Evolutionary conservation across 23 red algal species (phyloP), one percentile per base, ranked within the genome.

Genomic region (Rhodosorus marinus): DNA sequence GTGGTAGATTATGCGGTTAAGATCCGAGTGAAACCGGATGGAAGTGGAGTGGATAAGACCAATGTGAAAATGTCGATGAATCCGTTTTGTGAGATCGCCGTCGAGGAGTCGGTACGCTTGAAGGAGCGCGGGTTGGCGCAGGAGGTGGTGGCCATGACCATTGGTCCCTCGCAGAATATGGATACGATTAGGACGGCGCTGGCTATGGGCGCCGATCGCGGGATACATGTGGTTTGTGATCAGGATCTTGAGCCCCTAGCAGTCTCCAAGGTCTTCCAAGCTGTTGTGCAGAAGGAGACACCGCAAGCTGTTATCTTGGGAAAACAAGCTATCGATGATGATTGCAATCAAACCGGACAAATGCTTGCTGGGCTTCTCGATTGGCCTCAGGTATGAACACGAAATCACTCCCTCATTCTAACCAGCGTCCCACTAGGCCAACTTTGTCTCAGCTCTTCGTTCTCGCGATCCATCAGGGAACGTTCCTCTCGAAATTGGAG

Each of bases 301-400:
- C 58, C 59, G 1, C 24, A 54, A 9, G 11, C 67, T 48, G 75
- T 93, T 9, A 31, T 93, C 9, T 48, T 93, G 42, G 86, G 86
- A 5, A 93, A 93, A 59, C 86, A 93, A 50, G 70, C 76, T n/a
- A 93, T 93, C 36, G 86, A 93, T 38, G 86, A 75, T 8, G 86
- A 93, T 57, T 76, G 67, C 32, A 93, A 93, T 47, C 86, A 93
- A 57, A 93, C 86, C 1, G 86, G 76, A 23, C 86, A 93, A 58
- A 69, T 81, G 75, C 60, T 93, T 56, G 75, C 86, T 9, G 76
- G 62, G 45, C 57, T 83, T 38, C 62, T 93, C 2, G 68, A 70
- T 23, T 93, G 86, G 86, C 64, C 86, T 45, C 86, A 93, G 69
- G 86, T 93, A 53, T 0, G 76, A 72, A 48, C 24, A 24, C 5